Evolutionary conservation across 768 basidiomycete genomes (phyloP).

Genomic region (Solioccasus polychromus): DNA sequence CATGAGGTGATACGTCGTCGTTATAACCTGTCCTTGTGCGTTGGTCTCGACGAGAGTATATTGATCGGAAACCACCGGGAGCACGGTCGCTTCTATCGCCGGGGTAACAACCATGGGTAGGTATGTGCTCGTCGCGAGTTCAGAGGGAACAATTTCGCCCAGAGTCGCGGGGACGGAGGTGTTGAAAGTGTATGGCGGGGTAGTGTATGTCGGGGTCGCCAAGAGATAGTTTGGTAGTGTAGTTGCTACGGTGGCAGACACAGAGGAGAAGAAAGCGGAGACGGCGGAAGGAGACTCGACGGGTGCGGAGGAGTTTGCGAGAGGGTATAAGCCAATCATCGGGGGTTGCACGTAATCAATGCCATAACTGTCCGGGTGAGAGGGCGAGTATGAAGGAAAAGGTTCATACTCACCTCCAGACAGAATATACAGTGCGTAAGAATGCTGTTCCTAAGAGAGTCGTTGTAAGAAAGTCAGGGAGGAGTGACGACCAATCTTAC

Average conservation of each 20-base stretch:
- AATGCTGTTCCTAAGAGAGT: slow-evolving; percentile 53
- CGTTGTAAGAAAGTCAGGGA: neutral
- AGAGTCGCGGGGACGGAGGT: slow-evolving; percentile 54
- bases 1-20: slow-evolving; percentile 48
- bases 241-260: slow-evolving; percentile 62
- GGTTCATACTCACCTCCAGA: slow-evolving; percentile 56
- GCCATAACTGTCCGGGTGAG: slow-evolving; percentile 52
- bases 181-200: slow-evolving; percentile 67
- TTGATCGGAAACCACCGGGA: slow-evolving; percentile 55
- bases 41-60: slow-evolving; percentile 60
- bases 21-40: slow-evolving; percentile 48
- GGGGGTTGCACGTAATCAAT: slow-evolving; percentile 73
- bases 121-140: slow-evolving; percentile 73
- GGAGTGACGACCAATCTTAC: slow-evolving; percentile 31
- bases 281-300: slow-evolving; percentile 42
- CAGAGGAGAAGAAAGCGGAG: slow-evolving; percentile 53
- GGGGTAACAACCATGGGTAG: slow-evolving; percentile 46
- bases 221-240: slow-evolving; percentile 71
- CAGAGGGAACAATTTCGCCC: slow-evolving; percentile 56
- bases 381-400: neutral
- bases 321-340: slow-evolving; percentile 71
- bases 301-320: slow-evolving; percentile 44
- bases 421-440: slow-evolving; percentile 71
- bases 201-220: slow-evolving; percentile 59
- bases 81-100: slow-evolving; percentile 46